Conservation (phyloP, 2,329 filamentous ascomycete genomes). For the Cryphonectria carpinicola region DNA sequence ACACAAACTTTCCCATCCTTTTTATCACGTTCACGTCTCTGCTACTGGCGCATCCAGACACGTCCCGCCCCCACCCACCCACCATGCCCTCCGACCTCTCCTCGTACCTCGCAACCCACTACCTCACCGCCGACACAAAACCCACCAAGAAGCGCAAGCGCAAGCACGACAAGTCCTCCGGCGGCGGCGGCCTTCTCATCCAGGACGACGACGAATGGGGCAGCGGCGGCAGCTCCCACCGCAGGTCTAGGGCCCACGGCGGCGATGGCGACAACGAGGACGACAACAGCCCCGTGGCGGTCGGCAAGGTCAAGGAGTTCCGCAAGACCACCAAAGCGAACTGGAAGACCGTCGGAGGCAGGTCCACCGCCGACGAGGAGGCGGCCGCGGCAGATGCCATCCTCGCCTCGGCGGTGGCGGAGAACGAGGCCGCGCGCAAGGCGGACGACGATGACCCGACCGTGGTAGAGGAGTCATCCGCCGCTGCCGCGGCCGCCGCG, state of each 20-base stretch:
- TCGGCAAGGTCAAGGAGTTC: conserved; percentile 65
- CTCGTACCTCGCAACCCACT: conserved; percentile 88
- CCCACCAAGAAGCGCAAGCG: conserved; percentile 67
- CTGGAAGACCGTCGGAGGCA: conserved; percentile 70
- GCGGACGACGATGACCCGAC: conserved; percentile 56
- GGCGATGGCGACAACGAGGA: conserved; percentile 55
- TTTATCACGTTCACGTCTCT: not conserved
- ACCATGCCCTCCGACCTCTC: conserved; percentile 67
- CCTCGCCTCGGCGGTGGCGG: conserved; percentile 71
- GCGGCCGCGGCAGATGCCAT: conserved; percentile 78
- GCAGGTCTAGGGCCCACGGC: conserved; percentile 38
- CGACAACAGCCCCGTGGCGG: conserved; percentile 53
- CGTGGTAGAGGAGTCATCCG: conserved; percentile 46
- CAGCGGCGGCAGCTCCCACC: not conserved
- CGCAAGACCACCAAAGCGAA: conserved; percentile 75
- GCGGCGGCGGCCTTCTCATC: conserved; percentile 54
- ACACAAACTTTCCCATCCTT: not conserved
- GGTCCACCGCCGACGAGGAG: conserved; percentile 46
- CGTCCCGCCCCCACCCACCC: conserved; percentile 18
- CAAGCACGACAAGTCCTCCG: conserved; percentile 49
- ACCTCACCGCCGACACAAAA: conserved; percentile 68
- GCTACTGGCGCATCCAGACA: not conserved
- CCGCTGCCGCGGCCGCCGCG: conserved; percentile 34
- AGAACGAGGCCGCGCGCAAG: conserved; percentile 57
- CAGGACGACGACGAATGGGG: conserved; percentile 68